Evolutionary conservation across 768 basidiomycete species (phyloP).

Genomic region (Baorangia bicolor): DNA sequence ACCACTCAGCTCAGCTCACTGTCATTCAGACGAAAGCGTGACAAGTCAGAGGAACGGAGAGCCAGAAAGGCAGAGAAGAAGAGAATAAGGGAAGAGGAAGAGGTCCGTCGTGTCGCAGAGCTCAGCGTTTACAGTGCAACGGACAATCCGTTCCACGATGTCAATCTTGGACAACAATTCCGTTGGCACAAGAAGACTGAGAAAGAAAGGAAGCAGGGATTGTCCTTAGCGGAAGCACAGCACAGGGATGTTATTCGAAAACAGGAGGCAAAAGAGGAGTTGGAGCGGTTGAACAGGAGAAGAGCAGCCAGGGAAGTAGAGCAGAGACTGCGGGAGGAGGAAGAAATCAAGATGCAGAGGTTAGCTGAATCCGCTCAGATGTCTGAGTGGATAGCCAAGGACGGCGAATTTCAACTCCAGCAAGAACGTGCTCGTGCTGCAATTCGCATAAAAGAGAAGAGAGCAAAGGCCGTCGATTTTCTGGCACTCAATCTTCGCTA

Average conservation of each 20-base stretch:
- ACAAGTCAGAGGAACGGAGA: slow-evolving; percentile 82
- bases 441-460: slow-evolving; percentile 92
- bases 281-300: slow-evolving; percentile 86
- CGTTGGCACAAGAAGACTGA: slow-evolving; percentile 99
- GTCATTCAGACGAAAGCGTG: slow-evolving; percentile 67
- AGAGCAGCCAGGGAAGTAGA: slow-evolving; percentile 94
- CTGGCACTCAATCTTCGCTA: slow-evolving; percentile 94
- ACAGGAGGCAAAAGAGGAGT: slow-evolving; percentile 92
- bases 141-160: slow-evolving; percentile 98
- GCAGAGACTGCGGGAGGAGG: slow-evolving; percentile 84
- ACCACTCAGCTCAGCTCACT: slow-evolving; percentile 2
- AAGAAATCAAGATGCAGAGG: slow-evolving; percentile 85
- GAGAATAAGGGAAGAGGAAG: slow-evolving; percentile 79
- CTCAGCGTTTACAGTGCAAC: slow-evolving; percentile 94
- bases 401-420: slow-evolving; percentile 95
- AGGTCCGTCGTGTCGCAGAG: slow-evolving; percentile 89
- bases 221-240: slow-evolving; percentile 76
- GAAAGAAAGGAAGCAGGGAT: slow-evolving; percentile 87
- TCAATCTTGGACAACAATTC: slow-evolving; percentile 94
- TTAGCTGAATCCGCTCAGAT: slow-evolving; percentile 94
- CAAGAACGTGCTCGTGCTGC: slow-evolving; percentile 89
- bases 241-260: slow-evolving; percentile 75
- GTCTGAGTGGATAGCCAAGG: slow-evolving; percentile 97
- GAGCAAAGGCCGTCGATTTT: slow-evolving; percentile 99
- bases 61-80: slow-evolving; percentile 89